Percentiles rank a stretch among this genome's conserved stretches.
phyloP scores from a whole-genome alignment of 495 filamentous ascomycete genomes.

The Aspergillus egyptiacus region DNA sequence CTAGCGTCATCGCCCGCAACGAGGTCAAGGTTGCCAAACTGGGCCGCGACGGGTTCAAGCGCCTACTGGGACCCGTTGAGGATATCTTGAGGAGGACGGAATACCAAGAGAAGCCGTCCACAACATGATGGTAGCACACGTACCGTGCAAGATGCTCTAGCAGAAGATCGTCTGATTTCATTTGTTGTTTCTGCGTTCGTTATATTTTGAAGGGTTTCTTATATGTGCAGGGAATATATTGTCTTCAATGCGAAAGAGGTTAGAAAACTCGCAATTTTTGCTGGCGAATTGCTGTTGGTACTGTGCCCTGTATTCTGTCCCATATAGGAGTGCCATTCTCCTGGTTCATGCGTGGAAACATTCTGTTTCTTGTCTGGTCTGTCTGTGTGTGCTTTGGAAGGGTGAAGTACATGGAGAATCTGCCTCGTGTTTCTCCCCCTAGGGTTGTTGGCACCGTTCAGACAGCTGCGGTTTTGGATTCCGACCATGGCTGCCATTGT shows the following conservation, averaged over 20 bases:
- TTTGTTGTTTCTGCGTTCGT: conserved; percentile 7
- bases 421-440: no score
- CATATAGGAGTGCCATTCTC: no score
- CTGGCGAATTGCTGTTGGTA: conserved; percentile 15
- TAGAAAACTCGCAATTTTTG: conserved; percentile 10
- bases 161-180: conserved; percentile 5
- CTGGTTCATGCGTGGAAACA: conserved; percentile 13
- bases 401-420: no score
- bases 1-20: conserved; percentile 72
- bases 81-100: conserved; percentile 88
- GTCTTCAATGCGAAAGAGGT: conserved; percentile 12
- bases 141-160: not conserved
- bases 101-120: conserved; percentile 32
- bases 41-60: conserved; percentile 90
- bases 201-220: conserved; percentile 2
- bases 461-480: not conserved
- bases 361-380: not conserved
- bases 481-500: no score
- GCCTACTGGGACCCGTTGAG: conserved; percentile 87
- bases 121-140: conserved; percentile 2
- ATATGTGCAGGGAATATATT: conserved; percentile 13
- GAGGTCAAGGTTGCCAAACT: conserved; percentile 88
- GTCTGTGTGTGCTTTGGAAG: no score
- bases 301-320: conserved; percentile 2
- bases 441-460: no score